Evolutionary conservation across 805 yeast genomes (phyloP).

Genomic region (Kuraishia capsulata): DNA sequence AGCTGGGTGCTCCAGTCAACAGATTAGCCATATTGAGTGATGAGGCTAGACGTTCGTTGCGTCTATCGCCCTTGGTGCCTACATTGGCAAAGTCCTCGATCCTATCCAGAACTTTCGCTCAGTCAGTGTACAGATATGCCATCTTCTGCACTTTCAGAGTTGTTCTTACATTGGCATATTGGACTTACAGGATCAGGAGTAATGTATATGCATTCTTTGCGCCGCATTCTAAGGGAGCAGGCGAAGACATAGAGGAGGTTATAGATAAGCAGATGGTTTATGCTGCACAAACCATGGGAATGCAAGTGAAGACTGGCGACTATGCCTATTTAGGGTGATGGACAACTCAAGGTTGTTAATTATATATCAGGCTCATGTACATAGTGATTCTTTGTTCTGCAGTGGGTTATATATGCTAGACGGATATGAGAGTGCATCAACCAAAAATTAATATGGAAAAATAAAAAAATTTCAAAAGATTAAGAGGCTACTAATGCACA

Average conservation of each 20-base stretch:
- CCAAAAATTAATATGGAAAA: too few species aligned
- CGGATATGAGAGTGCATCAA: too few species aligned
- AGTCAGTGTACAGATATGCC: constrained; percentile 1
- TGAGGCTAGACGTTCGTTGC: constrained; percentile 32
- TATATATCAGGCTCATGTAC: too few species aligned
- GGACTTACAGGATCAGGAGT: constrained; percentile 1
- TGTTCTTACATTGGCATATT: not conserved
- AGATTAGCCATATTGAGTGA: constrained; percentile 53
- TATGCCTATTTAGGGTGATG: too few species aligned
- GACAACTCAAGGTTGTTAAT: too few species aligned
- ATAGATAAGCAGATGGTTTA: constrained; percentile 4
- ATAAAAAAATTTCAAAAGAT: too few species aligned
- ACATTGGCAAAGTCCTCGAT: not conserved
- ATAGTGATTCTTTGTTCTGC: too few species aligned
- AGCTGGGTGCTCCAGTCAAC: constrained; percentile 67
- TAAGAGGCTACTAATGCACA: too few species aligned
- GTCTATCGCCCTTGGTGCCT: not conserved
- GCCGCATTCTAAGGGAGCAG: not conserved
- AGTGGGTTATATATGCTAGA: too few species aligned
- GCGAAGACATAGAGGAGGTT: constrained; percentile 2
- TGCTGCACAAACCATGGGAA: constrained; percentile 3
- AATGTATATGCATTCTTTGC: not conserved
- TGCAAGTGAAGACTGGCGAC: constrained; percentile 2
- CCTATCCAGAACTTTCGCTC: not conserved
- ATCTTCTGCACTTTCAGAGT: constrained; percentile 1